Evolutionary conservation across 2,329 filamentous ascomycete genomes (phyloP).

Genomic region (Beauveria sp.): DNA sequence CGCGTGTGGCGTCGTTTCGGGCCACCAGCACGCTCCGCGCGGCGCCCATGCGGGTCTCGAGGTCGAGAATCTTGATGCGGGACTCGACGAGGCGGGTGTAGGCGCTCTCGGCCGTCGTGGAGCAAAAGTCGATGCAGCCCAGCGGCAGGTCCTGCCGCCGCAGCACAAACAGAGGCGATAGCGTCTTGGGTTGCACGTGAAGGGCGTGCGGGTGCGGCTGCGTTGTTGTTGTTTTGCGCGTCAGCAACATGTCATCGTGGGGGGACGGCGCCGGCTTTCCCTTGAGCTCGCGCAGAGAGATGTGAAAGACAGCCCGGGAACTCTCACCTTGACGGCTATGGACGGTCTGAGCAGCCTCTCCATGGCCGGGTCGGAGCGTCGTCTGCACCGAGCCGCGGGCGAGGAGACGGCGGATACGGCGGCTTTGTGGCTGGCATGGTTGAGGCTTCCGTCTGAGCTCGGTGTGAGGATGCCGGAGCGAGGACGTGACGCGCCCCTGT

Average conservation of each 20-base stretch:
- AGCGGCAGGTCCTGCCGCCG: slow-evolving; percentile 52
- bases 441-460: slow-evolving; percentile 30
- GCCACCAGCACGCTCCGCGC: slow-evolving; percentile 53
- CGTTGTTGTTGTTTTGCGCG: not conserved
- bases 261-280: too few relatives aligned
- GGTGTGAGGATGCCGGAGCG: slow-evolving; percentile 34
- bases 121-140: slow-evolving; percentile 51
- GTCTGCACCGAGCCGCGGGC: slow-evolving; percentile 25
- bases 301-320: not conserved
- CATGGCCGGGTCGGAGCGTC: slow-evolving; percentile 33
- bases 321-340: slow-evolving; percentile 44
- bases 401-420: slow-evolving; percentile 22
- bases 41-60: slow-evolving; percentile 51
- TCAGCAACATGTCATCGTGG: not conserved
- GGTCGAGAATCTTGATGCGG: slow-evolving; percentile 54
- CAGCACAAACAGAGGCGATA: slow-evolving; percentile 55
- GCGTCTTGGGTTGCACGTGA: slow-evolving; percentile 43
- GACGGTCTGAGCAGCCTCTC: slow-evolving; percentile 43
- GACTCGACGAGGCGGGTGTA: slow-evolving; percentile 52
- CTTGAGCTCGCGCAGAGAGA: too few relatives aligned
- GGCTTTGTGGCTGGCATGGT: slow-evolving; percentile 13
- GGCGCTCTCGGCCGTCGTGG: slow-evolving; percentile 41
- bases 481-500: slow-evolving; percentile 43
- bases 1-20: slow-evolving; percentile 45
- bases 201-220: slow-evolving; percentile 50